Evolutionary conservation across 345 rosid genomes (phyloP).

Genomic region (Eucalyptus paniculata): DNA sequence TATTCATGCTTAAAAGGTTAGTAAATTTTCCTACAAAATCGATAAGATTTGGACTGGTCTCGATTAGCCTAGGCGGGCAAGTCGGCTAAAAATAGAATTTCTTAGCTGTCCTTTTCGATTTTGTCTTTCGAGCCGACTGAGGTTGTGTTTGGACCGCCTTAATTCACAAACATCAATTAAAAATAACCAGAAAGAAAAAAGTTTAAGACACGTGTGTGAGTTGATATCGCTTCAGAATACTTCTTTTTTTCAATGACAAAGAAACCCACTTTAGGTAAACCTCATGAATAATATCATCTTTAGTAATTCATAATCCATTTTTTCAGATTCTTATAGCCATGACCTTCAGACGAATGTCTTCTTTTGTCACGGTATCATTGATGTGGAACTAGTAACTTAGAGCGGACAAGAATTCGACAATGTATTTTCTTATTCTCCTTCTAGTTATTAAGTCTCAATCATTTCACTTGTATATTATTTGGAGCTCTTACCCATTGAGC

Average conservation of each 20-base stretch:
- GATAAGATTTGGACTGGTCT: fast-evolving
- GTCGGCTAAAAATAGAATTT: background rate
- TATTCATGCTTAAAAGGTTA: background rate
- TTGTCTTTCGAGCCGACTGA: background rate
- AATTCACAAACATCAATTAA: background rate
- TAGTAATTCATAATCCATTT: background rate
- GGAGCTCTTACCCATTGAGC: background rate
- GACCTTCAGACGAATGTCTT: background rate
- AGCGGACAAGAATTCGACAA: background rate
- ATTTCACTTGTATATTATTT: too few relatives aligned
- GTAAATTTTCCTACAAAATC: background rate
- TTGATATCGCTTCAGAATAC: background rate
- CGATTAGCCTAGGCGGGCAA: background rate
- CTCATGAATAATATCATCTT: background rate
- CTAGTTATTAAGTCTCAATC: background rate
- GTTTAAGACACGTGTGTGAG: fast-evolving
- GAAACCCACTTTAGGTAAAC: background rate
- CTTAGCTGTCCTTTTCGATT: background rate
- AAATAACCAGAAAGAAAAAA: too few relatives aligned
- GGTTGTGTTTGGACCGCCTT: background rate
- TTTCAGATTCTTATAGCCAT: background rate
- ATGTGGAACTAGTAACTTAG: background rate
- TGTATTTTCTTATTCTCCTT: background rate
- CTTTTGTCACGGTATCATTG: background rate
- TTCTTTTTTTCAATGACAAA: background rate